phyloP scores from a whole-genome alignment of 2,329 filamentous ascomycete species.

The Diplodia sapinea region DNA sequence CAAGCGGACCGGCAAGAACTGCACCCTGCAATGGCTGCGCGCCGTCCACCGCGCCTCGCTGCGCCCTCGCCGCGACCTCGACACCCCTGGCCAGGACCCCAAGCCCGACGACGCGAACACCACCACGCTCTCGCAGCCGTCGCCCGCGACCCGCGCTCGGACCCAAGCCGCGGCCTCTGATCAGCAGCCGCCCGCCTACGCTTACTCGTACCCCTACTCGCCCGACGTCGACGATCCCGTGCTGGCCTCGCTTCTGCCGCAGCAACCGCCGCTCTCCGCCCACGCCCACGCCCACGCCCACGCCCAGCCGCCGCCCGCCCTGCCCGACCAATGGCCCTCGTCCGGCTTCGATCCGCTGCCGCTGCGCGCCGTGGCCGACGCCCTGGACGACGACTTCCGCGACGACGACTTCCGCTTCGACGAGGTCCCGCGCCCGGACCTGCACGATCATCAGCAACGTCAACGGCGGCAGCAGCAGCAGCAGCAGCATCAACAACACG shows the following conservation, averaged over 20 bases:
- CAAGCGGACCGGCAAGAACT: conserved; percentile 52
- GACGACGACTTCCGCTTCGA: conserved; percentile 24
- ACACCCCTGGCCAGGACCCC: neutral
- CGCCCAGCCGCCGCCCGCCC: neutral
- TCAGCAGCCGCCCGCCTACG: neutral
- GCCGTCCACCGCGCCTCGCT: conserved; percentile 32
- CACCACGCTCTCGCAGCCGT: neutral
- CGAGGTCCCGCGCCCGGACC: neutral
- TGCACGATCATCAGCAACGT: neutral
- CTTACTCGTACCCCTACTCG: conserved; percentile 23
- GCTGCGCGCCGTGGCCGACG: conserved; percentile 1
- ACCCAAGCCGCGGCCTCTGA: neutral
- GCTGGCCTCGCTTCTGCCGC: neutral
- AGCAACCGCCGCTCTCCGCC: neutral
- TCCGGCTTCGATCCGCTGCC: conserved; percentile 16
- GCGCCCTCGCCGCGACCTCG: conserved; percentile 16
- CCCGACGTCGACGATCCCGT: conserved; percentile 23
- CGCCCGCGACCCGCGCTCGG: neutral
- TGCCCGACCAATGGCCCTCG: neutral
- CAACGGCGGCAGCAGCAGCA: neutral
- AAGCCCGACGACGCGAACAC: neutral
- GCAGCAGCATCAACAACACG: neutral
- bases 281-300: too few species aligned
- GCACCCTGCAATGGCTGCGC: conserved; percentile 54
- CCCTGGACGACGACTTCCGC: too few species aligned